Percentiles rank a stretch among this genome's conserved stretches.
phyloP scores from a whole-genome alignment of 2,329 filamentous ascomycete species.

The Colletotrichum echinochloae region DNA sequence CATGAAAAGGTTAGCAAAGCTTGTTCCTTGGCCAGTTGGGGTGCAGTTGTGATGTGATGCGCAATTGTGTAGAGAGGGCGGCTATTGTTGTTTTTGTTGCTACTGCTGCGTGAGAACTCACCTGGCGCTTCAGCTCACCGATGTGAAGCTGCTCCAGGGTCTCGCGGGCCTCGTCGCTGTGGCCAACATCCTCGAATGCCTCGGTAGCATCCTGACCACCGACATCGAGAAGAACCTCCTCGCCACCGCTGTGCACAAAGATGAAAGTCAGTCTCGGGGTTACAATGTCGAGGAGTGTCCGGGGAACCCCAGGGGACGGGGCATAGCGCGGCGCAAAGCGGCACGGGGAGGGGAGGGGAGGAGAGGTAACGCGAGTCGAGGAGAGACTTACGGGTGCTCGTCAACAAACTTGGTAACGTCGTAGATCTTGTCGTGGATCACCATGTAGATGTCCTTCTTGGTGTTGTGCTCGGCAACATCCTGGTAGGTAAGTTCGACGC shows the following conservation, averaged over 20 bases:
- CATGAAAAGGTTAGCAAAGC: constrained; percentile 43
- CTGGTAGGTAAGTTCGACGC: constrained; percentile 75
- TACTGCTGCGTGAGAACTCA: constrained; percentile 58
- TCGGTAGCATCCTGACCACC: constrained; percentile 96
- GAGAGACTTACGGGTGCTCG: constrained; percentile 83
- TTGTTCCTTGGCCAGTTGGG: background rate
- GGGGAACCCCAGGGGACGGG: background rate
- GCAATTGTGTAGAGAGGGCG: constrained; percentile 1
- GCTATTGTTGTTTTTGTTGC: background rate
- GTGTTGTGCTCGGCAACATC: constrained; percentile 87
- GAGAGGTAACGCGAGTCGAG: no score
- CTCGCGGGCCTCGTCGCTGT: constrained; percentile 98
- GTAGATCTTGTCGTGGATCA: constrained; percentile 98
- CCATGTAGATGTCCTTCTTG: constrained; percentile 93
- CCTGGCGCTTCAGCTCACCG: constrained; percentile 83
- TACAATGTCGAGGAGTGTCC: background rate
- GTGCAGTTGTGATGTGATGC: constrained; percentile 8
- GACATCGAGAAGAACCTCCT: constrained; percentile 97
- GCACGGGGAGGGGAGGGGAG: constrained; percentile 17
- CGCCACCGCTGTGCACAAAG: constrained; percentile 80
- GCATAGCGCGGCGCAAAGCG: constrained; percentile 26
- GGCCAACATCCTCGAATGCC: constrained; percentile 98
- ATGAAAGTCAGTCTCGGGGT: constrained; percentile 14
- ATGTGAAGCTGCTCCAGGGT: constrained; percentile 83
- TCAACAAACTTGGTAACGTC: constrained; percentile 89